Evolutionary conservation across 768 basidiomycete species (phyloP), one percentile per base, ranked within the genome.

Genomic region (Panaeolus papilionaceus): DNA sequence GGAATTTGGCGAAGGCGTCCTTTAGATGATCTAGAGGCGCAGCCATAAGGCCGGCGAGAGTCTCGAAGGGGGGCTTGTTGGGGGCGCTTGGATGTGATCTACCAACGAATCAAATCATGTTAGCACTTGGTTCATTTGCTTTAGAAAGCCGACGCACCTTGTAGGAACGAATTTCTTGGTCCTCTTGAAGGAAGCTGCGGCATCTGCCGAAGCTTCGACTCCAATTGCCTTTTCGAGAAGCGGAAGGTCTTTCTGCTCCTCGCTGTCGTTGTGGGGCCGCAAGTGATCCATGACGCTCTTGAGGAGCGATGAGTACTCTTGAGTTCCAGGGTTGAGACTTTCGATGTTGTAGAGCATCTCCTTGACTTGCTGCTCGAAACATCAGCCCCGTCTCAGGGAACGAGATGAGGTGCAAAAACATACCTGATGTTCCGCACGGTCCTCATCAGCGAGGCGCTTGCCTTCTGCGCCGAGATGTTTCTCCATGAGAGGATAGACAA

Each of bases 91-190:
- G 73, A 47, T 74, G 73, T 14, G 71, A 38, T 33, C 73, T 16
- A 37, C 26, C 1, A 40, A 38, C 42, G 12, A n/a, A 18, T 5
- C 5, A 11, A 58, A 33, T 33, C 12, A 33, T 33, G 9, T 12
- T 33, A 33, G 4, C 14, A 4, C 14, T 18, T 14, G 8, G 26
- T 16, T 58, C 8, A 33, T 28, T n/a, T 0, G 12, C 54, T 8
- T 33, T n/a, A 23, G n/a, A 33, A 38, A 64, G 44, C 33, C 10
- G n/a, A 75, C 83, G 12, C 23, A 86, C 88, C 86, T 80, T 9
- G 89, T 89, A 0, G 89, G 89, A 5, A 81, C 88, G 68, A 89
- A 87, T 69, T 85, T 84, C 79, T 91, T 91, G 1, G 88, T 89
- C 64, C 80, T 75, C 69, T 75, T 80, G 77, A 90, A 90, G 39